Evolutionary conservation across 164 flowering plant species (phyloP), one percentile per base, ranked within the genome.

Genomic region (Vitis rupestris): DNA sequence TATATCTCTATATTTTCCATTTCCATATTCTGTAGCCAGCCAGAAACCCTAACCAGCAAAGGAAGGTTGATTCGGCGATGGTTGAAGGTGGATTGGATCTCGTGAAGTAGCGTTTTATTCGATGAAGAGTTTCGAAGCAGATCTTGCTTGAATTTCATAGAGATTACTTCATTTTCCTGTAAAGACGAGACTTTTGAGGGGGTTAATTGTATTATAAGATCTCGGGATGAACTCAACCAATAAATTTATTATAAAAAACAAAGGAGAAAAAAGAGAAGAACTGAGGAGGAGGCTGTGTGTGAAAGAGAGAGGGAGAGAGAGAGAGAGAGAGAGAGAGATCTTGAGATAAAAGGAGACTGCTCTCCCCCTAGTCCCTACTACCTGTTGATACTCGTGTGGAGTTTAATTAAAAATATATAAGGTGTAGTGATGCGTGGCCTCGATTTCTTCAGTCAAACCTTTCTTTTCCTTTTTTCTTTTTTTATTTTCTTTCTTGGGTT

Each of bases 361-460:
- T 9, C 51, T 54, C 63, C 27, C 50, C 59, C 23, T 44, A 57
- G 60, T 55, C 29, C 65, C 31, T 64, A 59, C 69, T 69, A 11
- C 50, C 16, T 56, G 67, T 60, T 74, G 73, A 74, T 37, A 37
- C 76, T 74, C 65, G 76, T 37, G 44, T 37, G 74, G 73, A 72
- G 63, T 66, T 62, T 16, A 54, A 69, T 59, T 23, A 37, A 54
- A 6, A 49, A 54, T 48, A 16, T 48, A 30, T 27, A 19, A 23
- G 27, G 27, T 23, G 27, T 23, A 23, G 27, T 23, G 27, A 23
- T 27, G 63, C 12, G 51, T 57, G 59, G 68, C 75, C 83, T 77
- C 76, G 74, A 59, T 66, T 19, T 74, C 70, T 70, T 73, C 73
- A 57, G 81, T 81, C 83, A 81, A 81, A 75, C 72, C 67, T 56